Evolutionary conservation across 2,329 filamentous ascomycete genomes (phyloP).

Genomic region (Neofusicoccum cordaticola): DNA sequence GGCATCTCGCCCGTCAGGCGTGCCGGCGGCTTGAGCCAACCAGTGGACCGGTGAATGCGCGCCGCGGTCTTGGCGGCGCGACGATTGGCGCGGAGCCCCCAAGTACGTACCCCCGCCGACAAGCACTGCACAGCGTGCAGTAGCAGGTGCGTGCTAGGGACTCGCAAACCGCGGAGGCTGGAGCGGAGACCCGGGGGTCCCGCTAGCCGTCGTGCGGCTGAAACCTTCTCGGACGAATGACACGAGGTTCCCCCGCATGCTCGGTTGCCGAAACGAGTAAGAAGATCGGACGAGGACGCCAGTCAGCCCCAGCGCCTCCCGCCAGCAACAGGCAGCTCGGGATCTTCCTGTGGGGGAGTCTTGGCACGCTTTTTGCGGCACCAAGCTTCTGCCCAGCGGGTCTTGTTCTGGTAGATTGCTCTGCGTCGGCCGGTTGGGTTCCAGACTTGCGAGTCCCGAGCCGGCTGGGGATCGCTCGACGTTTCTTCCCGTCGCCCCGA

Average conservation of each 20-base stretch:
- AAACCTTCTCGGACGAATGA: background rate
- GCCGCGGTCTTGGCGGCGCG: background rate
- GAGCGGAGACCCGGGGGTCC: background rate
- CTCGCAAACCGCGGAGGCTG: no score
- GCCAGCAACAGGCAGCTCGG: background rate
- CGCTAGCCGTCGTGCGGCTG: background rate
- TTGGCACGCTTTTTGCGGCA: background rate
- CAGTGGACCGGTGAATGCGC: background rate
- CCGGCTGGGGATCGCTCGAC: no score
- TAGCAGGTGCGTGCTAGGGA: background rate
- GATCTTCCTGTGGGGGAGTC: background rate
- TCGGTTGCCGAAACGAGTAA: background rate
- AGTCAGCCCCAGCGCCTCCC: no score
- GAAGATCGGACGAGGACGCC: no score
- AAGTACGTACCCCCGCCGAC: background rate
- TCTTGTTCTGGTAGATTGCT: background rate
- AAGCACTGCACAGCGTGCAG: background rate
- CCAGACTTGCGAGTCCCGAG: background rate
- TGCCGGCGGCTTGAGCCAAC: background rate
- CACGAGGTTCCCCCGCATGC: background rate
- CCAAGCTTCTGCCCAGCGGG: background rate
- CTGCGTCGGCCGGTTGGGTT: background rate
- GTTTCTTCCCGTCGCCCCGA: no score
- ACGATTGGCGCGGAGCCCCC: background rate
- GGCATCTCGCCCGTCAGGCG: background rate